Evolutionary conservation across 345 rosid genomes (phyloP), one percentile per base, ranked within the genome.

Genomic region (Gossypium australe): DNA sequence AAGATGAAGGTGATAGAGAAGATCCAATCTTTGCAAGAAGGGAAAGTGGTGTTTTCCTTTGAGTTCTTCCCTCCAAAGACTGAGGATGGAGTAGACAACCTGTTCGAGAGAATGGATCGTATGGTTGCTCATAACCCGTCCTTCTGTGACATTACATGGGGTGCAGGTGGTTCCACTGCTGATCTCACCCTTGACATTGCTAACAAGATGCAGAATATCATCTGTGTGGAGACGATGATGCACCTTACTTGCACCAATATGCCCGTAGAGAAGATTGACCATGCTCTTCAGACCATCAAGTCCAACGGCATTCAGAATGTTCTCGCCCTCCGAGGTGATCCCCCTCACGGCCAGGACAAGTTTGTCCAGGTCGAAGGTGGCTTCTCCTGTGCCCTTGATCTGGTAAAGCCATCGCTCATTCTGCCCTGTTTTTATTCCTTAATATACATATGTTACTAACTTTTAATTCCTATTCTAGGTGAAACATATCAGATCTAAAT

Each of bases 141-240:
- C 9, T 96, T 96, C 85, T 96, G 99, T 75, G 99, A 96, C 79
- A 93, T 96, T 83, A 96, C 99, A 12, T 96, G 99, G 99, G 99
- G 99, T 0, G 98, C 99, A 3, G 99, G 99, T 11, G 99, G 99
- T 25, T 85, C 99, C 77, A 93, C 99, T 44, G 99, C 98, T 0
- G 98, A 96, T 80, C 88, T 96, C 20, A 96, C 98, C 7, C 87
- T 96, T 9, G 97, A 96, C 69, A 96, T 96, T 80, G 97, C 97
- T 66, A 90, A 91, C 65, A 80, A 78, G 90, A 96, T 96, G 99
- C 99, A 96, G 90, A 96, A 93, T 81, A 86, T 83, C n/a, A 78
- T 96, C 73, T 96, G 99, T 76, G 98, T 96, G 0, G 98, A 96
- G 91, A 85, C 97, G n/a, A 93, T 96, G 99, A 96, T 96, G 99